phyloP scores from a whole-genome alignment of 169 alveolate genomes.

The Plasmodium relictum region DNA sequence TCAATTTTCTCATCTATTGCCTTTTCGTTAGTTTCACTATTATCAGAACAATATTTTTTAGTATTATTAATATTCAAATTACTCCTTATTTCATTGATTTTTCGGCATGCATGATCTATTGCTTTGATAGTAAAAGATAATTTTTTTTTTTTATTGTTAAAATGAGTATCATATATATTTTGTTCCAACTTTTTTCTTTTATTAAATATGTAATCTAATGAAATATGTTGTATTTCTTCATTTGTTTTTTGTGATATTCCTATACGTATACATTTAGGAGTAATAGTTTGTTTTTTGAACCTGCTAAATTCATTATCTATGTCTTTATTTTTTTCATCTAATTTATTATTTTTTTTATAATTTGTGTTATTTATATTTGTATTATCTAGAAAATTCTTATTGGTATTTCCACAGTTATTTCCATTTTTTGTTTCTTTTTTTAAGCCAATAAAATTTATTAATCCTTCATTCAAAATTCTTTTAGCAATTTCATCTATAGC shows the following conservation, averaged over 20 bases:
- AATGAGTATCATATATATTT: slow-evolving; percentile 38
- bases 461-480: slow-evolving; percentile 81
- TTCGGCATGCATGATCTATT: slow-evolving; percentile 25
- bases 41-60: slow-evolving; percentile 43
- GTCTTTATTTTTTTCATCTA: background rate
- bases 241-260: slow-evolving; percentile 66
- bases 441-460: slow-evolving; percentile 38
- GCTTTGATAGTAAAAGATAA: slow-evolving; percentile 29
- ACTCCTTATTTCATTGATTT: slow-evolving; percentile 54
- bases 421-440: background rate
- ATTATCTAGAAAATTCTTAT: background rate
- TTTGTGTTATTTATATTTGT: background rate
- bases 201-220: slow-evolving; percentile 75
- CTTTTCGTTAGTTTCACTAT: slow-evolving; percentile 22
- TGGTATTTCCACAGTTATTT: slow-evolving; percentile 3
- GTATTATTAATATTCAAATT: slow-evolving; percentile 25
- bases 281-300: slow-evolving; percentile 36
- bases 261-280: slow-evolving; percentile 71
- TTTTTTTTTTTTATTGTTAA: slow-evolving; percentile 39
- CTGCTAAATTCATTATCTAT: background rate
- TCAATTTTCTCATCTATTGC: slow-evolving; percentile 27
- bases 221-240: slow-evolving; percentile 75
- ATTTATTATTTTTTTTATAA: slow-evolving; percentile 3
- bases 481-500: slow-evolving; percentile 98
- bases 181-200: slow-evolving; percentile 48